Base-by-base conservation (phyloP, 495 filamentous ascomycete genomes). In the Apiosordaria backusii region DNA sequence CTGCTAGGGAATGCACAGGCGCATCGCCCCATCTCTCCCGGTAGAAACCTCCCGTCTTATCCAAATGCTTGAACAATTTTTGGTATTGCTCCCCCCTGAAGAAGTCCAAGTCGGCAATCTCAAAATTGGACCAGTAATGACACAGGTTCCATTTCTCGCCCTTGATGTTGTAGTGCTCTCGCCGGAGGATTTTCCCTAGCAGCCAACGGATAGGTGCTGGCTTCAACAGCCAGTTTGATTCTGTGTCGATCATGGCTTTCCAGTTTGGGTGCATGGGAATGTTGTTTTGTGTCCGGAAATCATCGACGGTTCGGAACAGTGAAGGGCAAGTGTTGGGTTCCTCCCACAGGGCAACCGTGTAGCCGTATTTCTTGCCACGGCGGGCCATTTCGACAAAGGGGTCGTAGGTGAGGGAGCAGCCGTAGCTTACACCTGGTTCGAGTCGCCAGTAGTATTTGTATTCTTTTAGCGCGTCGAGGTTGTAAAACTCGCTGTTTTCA, bases 101-200 rank as follows among this genome's bases (percentile, higher is more conserved):
- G 65, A 86, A 84, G 57, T 82, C 82, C n/a, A 86, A 72, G 63
- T 82, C 76, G 57, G 80, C 84, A 63, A 86, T 85, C 68, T 86
- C 84, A 50, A 86, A 86, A 63, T 86, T 86, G 68, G 79, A 83
- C 84, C 84, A 86, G 67, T 85, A 86, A 70, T 86, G 84, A 63
- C 84, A 86, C 22, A 80, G 69, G 64, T 81, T 86, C 78, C 84
- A 86, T 35, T 71, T 65, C 26, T 80, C 77, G 29, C 79, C 81
- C 40, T 68, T 4, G 0, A 63, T 53, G 50, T 78, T 72, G 62
- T 74, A 75, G 60, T 80, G 76, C 27, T n/a, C 26, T 45, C 35
- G 35, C 4, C 35, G 35, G 13, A 45, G 35, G 35, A 45, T 15
- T 4, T 25, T 21, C 27, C 75, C 69, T 24, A 81, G 75, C 71